A percentile compares a stretch with the other conserved stretches of the same genome.
phyloP scores from a whole-genome alignment of 768 basidiomycete genomes.

The Antrodiella citrinella region DNA sequence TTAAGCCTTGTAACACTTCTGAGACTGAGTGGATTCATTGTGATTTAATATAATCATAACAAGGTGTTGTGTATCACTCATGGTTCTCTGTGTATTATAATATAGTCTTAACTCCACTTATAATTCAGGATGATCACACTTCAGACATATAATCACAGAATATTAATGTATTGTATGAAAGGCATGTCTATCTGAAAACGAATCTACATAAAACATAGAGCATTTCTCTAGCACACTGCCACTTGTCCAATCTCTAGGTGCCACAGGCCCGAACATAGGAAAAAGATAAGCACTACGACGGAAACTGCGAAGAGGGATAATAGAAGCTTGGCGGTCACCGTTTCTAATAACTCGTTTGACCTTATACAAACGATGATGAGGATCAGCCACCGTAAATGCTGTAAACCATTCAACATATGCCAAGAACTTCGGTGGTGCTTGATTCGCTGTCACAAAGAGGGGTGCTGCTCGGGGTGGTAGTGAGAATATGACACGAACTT shows the following conservation, averaged over 20 bases:
- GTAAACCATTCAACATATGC: constrained; percentile 24
- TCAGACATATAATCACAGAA: background rate
- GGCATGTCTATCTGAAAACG: constrained; percentile 22
- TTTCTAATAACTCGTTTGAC: background rate
- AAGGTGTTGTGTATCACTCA: no score
- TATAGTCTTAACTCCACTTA: no score
- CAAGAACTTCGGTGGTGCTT: constrained; percentile 7
- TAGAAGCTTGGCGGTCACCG: background rate
- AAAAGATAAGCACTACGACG: constrained; percentile 22
- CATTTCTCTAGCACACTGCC: constrained; percentile 25
- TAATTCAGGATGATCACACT: no score
- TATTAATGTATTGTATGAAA: background rate
- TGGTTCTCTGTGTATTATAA: no score
- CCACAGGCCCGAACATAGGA: constrained; percentile 24
- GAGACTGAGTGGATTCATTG: no score
- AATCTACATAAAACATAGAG: constrained; percentile 23
- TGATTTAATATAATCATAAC: no score
- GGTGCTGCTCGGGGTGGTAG: constrained; percentile 8
- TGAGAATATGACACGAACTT: constrained; percentile 21
- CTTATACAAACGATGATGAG: constrained; percentile 1
- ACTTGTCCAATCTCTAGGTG: constrained; percentile 24
- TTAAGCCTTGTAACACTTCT: no score
- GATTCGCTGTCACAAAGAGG: background rate
- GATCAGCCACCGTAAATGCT: constrained; percentile 6
- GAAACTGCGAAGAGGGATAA: constrained; percentile 19